Conservation (phyloP, 345 rosid species). For the Pseudoturritis turrita region DNA sequence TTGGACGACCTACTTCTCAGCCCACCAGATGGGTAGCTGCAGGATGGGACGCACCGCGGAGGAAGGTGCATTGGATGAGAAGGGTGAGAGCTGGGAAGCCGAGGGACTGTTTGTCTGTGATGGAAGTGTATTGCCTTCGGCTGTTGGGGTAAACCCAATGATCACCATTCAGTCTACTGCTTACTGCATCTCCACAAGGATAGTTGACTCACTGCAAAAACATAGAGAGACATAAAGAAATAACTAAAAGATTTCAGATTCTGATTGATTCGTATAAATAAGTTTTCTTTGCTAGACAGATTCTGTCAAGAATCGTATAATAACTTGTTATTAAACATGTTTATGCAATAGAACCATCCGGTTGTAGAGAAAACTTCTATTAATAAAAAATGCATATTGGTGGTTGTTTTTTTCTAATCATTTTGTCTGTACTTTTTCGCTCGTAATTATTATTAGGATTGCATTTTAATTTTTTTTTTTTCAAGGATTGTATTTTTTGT, state of each 20-base stretch:
- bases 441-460: no score
- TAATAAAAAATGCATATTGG: no score
- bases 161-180: constrained; percentile 60
- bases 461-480: no score
- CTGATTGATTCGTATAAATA: neutral
- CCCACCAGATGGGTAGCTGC: constrained; percentile 77
- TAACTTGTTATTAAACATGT: neutral
- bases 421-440: no score
- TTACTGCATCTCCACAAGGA: constrained; percentile 38
- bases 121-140: constrained; percentile 57
- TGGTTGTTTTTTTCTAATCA: no score
- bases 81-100: constrained; percentile 72
- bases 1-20: constrained; percentile 43
- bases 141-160: constrained; percentile 70
- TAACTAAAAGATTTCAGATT: neutral
- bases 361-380: no score
- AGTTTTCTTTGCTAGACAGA: neutral
- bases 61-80: constrained; percentile 57
- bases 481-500: no score
- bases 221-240: neutral
- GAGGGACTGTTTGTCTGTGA: constrained; percentile 58
- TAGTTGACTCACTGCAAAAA: constrained; percentile 14
- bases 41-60: constrained; percentile 46
- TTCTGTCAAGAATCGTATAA: neutral
- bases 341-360: neutral